These are phyloP conservation scores for slime mould (Dictyostelium discoideum) DNA, from an alignment of 78 protist species.

Conservation along the genomic window dicty_2.7 NC_007091.3:3190501-3191000, in stretches of 20 bases:
- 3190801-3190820: conserved; percentile 16
- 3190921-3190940: not conserved
- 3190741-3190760: conserved; percentile 7
- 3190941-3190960: conserved; percentile 8
- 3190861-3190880: not conserved
- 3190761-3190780: not conserved
- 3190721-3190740: not conserved
- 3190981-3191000: not conserved
- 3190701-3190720: conserved; percentile 15
- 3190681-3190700: conserved; percentile 8
- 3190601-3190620: conserved; percentile 17
- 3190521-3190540: conserved; percentile 24
- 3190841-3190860: not conserved
- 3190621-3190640: not conserved
- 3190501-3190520: not conserved
- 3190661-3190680: not conserved
- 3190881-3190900: conserved; percentile 7
- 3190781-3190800: conserved; percentile 7
- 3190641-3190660: not conserved
- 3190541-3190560: conserved; percentile 3
- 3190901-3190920: not conserved
- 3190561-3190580: not conserved
- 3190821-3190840: not conserved
- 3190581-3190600: conserved; percentile 24
- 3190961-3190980: not conserved